These are phyloP conservation scores for Pseudogymnoascus sp. DNA, from an alignment of 2,329 filamentous ascomycete species.

Conservation along the genomic window DNA sequence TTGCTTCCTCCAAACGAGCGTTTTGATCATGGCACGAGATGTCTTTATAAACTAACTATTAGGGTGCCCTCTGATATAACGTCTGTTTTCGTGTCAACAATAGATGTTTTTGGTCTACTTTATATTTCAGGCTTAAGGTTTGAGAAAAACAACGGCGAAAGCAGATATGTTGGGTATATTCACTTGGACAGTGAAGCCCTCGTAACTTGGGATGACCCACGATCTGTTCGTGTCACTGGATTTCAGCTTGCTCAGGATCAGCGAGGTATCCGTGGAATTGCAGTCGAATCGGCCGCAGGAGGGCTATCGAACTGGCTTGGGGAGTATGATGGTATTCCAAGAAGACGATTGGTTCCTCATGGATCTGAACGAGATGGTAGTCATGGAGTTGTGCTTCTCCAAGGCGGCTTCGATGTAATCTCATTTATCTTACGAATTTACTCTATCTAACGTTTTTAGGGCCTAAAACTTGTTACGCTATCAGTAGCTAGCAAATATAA, in stretches of 20 bases:
- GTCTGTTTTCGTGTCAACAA: background rate
- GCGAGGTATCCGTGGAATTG: background rate
- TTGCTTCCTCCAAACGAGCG: background rate
- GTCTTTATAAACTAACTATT: background rate
- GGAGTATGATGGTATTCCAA: background rate
- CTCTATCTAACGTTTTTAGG: background rate
- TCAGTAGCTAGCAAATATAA: background rate
- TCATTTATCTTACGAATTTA: background rate
- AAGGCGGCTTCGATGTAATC: background rate
- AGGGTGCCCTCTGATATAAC: background rate
- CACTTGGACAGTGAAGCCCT: background rate
- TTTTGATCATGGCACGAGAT: background rate
- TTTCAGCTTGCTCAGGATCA: background rate
- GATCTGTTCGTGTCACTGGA: background rate
- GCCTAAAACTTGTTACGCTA: background rate
- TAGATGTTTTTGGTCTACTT: background rate
- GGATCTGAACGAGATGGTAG: background rate
- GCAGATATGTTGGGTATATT: background rate
- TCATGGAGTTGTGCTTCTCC: background rate
- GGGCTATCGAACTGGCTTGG: background rate
- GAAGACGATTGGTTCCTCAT: background rate
- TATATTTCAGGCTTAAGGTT: background rate
- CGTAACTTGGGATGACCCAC: background rate
- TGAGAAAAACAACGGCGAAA: background rate
- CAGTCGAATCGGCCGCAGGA: background rate